Evolutionary conservation across 345 rosid genomes (phyloP).

Genomic region (Pugionium dolabratum): DNA sequence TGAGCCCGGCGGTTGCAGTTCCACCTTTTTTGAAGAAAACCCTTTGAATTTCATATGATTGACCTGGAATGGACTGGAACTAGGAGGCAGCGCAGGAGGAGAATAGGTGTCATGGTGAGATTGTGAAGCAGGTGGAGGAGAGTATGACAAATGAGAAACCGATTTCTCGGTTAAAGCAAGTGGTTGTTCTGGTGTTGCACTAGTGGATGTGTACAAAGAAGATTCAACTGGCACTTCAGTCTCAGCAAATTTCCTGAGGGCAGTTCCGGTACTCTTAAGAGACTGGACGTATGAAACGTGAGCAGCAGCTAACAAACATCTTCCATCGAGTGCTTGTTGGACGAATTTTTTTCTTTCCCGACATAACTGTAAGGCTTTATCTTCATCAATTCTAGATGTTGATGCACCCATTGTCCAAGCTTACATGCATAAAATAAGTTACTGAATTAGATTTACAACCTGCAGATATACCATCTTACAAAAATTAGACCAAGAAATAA

Average conservation of each 20-base stretch:
- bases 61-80: conserved; percentile 51
- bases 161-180: conserved; percentile 61
- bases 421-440: conserved; percentile 2
- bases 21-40: conserved; percentile 61
- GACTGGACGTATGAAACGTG: conserved; percentile 74
- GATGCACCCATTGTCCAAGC: conserved; percentile 63
- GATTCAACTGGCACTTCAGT: conserved; percentile 70
- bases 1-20: conserved; percentile 66
- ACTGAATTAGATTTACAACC: conserved; percentile 10
- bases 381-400: conserved; percentile 77
- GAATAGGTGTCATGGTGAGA: conserved; percentile 58
- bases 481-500: not conserved
- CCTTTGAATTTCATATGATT: conserved; percentile 70
- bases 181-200: conserved; percentile 80
- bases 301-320: conserved; percentile 80
- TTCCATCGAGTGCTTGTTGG: conserved; percentile 89
- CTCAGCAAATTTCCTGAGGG: conserved; percentile 78
- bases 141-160: conserved; percentile 56
- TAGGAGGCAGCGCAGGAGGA: conserved; percentile 65
- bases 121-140: conserved; percentile 66
- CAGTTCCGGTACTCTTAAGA: conserved; percentile 67
- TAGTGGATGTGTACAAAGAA: conserved; percentile 75
- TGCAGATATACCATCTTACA: not conserved
- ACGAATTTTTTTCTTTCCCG: conserved; percentile 84
- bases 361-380: conserved; percentile 83